These are phyloP conservation scores for Epichloe typhina DNA, from an alignment of 2,329 filamentous ascomycete genomes.

Conservation along the genomic window DNA sequence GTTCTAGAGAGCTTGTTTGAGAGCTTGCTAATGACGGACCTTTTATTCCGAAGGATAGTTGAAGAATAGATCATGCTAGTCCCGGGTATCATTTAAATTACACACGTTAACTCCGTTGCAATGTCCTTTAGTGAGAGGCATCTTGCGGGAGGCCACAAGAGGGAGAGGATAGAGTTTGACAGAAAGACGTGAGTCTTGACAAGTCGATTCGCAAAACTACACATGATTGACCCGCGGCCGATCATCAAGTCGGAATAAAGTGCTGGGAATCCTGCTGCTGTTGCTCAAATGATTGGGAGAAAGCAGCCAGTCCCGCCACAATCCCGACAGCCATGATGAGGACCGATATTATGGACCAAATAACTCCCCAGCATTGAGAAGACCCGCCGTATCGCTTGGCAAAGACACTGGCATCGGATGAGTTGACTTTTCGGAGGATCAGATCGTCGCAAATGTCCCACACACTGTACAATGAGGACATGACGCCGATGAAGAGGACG, in stretches of 20 bases:
- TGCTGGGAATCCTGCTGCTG: slow-evolving; percentile 56
- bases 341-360: slow-evolving; percentile 64
- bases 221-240: too few relatives aligned
- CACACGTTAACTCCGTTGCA: neutral
- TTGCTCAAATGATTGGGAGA: slow-evolving; percentile 54
- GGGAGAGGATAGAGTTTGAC: too few relatives aligned
- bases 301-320: slow-evolving; percentile 63
- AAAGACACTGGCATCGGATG: slow-evolving; percentile 67
- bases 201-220: neutral
- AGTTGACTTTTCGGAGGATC: slow-evolving; percentile 68
- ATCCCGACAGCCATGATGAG: slow-evolving; percentile 61
- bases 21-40: too few relatives aligned
- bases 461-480: slow-evolving; percentile 67
- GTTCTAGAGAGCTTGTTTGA: too few relatives aligned
- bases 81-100: neutral
- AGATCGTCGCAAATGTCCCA: slow-evolving; percentile 82
- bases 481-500: slow-evolving; percentile 69
- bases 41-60: too few relatives aligned
- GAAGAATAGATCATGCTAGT: neutral
- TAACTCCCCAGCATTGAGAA: slow-evolving; percentile 67
- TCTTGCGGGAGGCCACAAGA: too few relatives aligned
- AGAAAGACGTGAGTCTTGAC: neutral
- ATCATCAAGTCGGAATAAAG: slow-evolving; percentile 40
- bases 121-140: too few relatives aligned
- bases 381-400: slow-evolving; percentile 67